Conservation (phyloP, 768 basidiomycete species). For the Suillus variegatus region DNA sequence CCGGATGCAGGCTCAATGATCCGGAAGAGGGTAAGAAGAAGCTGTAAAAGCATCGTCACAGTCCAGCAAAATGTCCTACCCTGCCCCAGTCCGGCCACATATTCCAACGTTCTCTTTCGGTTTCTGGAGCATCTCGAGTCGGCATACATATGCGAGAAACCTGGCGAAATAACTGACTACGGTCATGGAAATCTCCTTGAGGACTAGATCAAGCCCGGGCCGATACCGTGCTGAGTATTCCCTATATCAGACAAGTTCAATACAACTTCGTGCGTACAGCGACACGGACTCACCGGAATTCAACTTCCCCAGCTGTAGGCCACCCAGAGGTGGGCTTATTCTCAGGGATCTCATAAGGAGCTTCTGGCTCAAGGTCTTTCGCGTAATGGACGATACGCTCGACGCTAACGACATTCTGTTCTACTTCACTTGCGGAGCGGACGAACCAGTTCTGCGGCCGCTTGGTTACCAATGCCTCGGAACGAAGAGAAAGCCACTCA, state of each 20-base stretch:
- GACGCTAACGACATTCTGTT: slow-evolving; percentile 88
- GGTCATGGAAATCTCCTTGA: slow-evolving; percentile 72
- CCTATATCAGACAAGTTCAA: slow-evolving; percentile 35
- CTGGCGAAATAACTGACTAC: slow-evolving; percentile 47
- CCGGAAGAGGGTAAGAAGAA: slow-evolving; percentile 73
- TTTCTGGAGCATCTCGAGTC: slow-evolving; percentile 42
- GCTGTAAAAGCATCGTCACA: slow-evolving; percentile 29
- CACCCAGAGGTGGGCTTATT: slow-evolving; percentile 56
- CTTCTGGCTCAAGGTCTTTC: slow-evolving; percentile 67
- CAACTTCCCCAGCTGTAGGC: slow-evolving; percentile 74
- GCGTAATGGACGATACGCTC: slow-evolving; percentile 87
- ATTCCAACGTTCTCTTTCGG: slow-evolving; percentile 90
- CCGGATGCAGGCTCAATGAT: slow-evolving; percentile 73
- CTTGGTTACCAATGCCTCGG: slow-evolving; percentile 9
- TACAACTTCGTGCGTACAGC: slow-evolving; percentile 1
- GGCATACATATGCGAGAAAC: slow-evolving; percentile 1
- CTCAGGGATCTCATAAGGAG: slow-evolving; percentile 67
- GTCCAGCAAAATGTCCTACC: slow-evolving; percentile 41
- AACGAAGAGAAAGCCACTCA: slow-evolving; percentile 34
- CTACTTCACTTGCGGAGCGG: slow-evolving; percentile 82
- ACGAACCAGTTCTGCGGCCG: slow-evolving; percentile 73
- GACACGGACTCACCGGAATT: slow-evolving; percentile 59
- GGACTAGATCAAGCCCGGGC: slow-evolving; percentile 73
- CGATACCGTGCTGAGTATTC: slow-evolving; percentile 80
- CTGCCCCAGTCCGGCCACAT: slow-evolving; percentile 79